Evolutionary conservation across 2,329 filamentous ascomycete species (phyloP).

Genomic region (Colletotrichum caudatum): DNA sequence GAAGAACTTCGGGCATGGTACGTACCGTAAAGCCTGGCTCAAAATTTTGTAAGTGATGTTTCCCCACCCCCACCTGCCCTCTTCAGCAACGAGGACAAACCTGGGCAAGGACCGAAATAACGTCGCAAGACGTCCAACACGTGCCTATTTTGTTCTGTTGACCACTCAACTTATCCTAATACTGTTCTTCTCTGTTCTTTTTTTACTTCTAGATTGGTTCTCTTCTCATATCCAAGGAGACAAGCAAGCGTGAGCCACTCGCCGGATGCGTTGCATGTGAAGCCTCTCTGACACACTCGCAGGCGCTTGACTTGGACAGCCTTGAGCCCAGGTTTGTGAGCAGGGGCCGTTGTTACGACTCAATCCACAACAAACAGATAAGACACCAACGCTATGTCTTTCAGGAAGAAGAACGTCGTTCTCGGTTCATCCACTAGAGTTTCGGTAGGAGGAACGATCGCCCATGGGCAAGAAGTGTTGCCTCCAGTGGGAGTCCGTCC

Average conservation of each 20-base stretch:
- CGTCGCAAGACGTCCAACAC: neutral
- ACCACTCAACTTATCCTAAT: too few relatives aligned
- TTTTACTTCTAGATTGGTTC: too few relatives aligned
- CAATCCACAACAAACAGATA: neutral
- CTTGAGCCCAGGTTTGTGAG: neutral
- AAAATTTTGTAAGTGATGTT: slow-evolving; percentile 40
- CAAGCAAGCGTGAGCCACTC: neutral
- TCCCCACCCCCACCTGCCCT: slow-evolving; percentile 42
- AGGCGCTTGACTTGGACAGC: neutral
- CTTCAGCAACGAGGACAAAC: slow-evolving; percentile 42
- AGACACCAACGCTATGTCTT: slow-evolving; percentile 60
- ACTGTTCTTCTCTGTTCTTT: neutral
- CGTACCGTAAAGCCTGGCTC: slow-evolving; percentile 12
- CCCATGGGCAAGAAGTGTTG: slow-evolving; percentile 50
- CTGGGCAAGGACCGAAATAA: neutral
- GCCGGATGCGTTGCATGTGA: neutral
- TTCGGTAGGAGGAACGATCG: slow-evolving; percentile 43
- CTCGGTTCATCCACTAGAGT: slow-evolving; percentile 51
- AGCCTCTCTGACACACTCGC: neutral
- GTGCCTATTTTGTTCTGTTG: neutral
- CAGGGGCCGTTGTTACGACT: neutral
- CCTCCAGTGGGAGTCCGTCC: slow-evolving; percentile 73
- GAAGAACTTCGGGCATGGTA: neutral
- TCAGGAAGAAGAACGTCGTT: slow-evolving; percentile 68
- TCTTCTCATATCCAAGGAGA: neutral